phyloP scores from a whole-genome alignment of 2,329 filamentous ascomycete species.

The Penicillium sp. region DNA sequence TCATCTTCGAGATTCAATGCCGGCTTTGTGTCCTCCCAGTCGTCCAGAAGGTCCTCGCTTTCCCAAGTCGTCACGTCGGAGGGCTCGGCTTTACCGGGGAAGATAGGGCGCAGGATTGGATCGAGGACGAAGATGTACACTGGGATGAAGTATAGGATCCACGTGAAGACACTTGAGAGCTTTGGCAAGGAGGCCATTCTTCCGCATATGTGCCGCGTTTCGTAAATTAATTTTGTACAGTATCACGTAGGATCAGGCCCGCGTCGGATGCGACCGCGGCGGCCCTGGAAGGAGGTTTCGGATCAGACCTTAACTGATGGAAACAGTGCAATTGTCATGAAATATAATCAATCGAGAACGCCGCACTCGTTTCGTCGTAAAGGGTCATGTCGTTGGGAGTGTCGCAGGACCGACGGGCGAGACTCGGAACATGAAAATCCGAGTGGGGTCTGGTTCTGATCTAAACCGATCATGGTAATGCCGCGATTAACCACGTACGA shows the following conservation, averaged over 20 bases:
- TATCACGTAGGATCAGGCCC: neutral
- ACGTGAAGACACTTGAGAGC: conserved; percentile 33
- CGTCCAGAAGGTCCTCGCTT: conserved; percentile 8
- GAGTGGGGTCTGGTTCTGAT: conserved; percentile 7
- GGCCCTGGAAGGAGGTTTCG: neutral
- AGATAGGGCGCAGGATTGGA: conserved; percentile 30
- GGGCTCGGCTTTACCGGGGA: conserved; percentile 12
- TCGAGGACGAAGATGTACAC: conserved; percentile 38
- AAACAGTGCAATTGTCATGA: neutral
- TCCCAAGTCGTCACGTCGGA: conserved; percentile 5
- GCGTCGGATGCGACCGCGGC: conserved; percentile 2
- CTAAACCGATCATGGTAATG: conserved; percentile 13
- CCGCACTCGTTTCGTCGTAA: neutral
- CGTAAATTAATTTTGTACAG: conserved; percentile 2
- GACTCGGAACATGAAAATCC: conserved; percentile 3
- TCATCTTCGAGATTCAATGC: conserved; percentile 29
- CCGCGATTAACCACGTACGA: neutral
- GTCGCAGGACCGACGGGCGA: neutral
- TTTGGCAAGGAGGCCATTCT: conserved; percentile 28
- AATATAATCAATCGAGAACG: neutral
- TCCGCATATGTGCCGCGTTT: neutral
- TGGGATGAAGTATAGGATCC: conserved; percentile 37
- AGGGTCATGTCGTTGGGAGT: conserved; percentile 9
- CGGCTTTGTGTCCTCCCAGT: conserved; percentile 11
- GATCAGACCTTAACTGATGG: neutral